These are phyloP conservation scores for Yarrowia sp. DNA, from an alignment of 805 yeast genomes.

Conservation along the genomic window DNA sequence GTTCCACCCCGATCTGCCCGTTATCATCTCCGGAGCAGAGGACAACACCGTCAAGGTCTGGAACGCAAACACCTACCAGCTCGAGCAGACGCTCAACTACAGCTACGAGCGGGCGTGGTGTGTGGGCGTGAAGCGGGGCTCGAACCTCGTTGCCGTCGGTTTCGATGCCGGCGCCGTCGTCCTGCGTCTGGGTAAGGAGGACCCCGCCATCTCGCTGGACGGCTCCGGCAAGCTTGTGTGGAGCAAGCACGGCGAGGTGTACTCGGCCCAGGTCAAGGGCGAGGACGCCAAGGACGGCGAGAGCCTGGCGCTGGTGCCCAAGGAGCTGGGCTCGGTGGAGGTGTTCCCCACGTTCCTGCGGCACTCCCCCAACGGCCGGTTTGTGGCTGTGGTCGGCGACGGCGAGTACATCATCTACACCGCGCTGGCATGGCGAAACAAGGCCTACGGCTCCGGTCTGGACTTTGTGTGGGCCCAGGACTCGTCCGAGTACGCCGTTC, in stretches of 20 bases:
- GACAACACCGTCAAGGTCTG: conserved; percentile 94
- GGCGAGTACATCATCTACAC: conserved; percentile 97
- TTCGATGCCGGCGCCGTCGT: conserved; percentile 95
- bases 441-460: conserved; percentile 85
- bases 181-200: conserved; percentile 88
- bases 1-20: conserved; percentile 96
- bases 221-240: conserved; percentile 88
- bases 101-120: conserved; percentile 98
- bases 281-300: conserved; percentile 82
- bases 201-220: conserved; percentile 93
- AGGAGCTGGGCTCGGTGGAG: conserved; percentile 94
- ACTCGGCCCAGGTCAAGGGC: conserved; percentile 79
- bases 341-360: conserved; percentile 84
- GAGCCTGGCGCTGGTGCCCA: conserved; percentile 72
- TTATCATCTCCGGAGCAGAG: conserved; percentile 94
- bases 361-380: conserved; percentile 97
- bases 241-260: conserved; percentile 90
- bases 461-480: conserved; percentile 97
- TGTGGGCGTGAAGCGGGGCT: conserved; percentile 72
- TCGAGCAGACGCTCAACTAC: conserved; percentile 88
- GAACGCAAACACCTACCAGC: conserved; percentile 92
- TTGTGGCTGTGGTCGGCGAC: conserved; percentile 96
- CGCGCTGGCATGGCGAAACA: conserved; percentile 97
- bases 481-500: conserved; percentile 82
- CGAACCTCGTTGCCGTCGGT: conserved; percentile 87